These are phyloP conservation scores for Petrea volubilis DNA, from an alignment of 257 asterid species.

Conservation along the genomic window DNA sequence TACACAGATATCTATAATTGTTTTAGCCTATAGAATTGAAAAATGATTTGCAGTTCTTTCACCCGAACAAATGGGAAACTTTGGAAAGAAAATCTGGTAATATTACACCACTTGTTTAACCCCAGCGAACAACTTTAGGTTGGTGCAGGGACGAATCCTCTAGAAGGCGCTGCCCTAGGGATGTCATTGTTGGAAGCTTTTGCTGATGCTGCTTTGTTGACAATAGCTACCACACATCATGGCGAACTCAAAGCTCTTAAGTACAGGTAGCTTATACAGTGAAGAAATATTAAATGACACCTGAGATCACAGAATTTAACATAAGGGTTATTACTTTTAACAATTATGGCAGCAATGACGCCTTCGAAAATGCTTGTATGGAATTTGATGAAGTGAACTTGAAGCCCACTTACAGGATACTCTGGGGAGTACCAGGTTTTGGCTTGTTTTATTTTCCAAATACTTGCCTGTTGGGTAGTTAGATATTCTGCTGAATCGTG, in stretches of 20 bases:
- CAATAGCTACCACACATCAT: slow-evolving; percentile 94
- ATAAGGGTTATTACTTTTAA: slow-evolving; percentile 24
- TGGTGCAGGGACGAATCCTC: slow-evolving; percentile 98
- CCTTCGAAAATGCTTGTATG: slow-evolving; percentile 97
- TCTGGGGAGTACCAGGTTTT: slow-evolving; percentile 98
- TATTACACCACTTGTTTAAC: slow-evolving; percentile 7
- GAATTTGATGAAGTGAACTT: slow-evolving; percentile 92
- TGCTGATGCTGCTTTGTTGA: slow-evolving; percentile 72
- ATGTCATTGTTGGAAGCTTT: slow-evolving; percentile 94
- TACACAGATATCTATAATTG: background rate
- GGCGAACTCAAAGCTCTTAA: slow-evolving; percentile 97
- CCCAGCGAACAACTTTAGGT: slow-evolving; percentile 47
- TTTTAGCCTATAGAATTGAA: slow-evolving; percentile 3
- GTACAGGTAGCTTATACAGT: slow-evolving; percentile 64
- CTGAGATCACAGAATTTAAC: slow-evolving; percentile 25
- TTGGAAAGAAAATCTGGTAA: slow-evolving; percentile 6
- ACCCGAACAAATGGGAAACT: background rate
- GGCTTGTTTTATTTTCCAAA: slow-evolving; percentile 13
- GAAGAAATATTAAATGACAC: slow-evolving; percentile 17
- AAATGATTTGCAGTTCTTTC: slow-evolving; percentile 2
- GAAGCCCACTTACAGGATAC: slow-evolving; percentile 93
- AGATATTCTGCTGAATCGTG: slow-evolving; percentile 18
- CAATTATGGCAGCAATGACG: slow-evolving; percentile 61
- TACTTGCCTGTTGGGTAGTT: slow-evolving; percentile 18
- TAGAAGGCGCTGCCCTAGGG: slow-evolving; percentile 98